Evolutionary conservation across 495 filamentous ascomycete species (phyloP).

Genomic region (Penicillium salamii): DNA sequence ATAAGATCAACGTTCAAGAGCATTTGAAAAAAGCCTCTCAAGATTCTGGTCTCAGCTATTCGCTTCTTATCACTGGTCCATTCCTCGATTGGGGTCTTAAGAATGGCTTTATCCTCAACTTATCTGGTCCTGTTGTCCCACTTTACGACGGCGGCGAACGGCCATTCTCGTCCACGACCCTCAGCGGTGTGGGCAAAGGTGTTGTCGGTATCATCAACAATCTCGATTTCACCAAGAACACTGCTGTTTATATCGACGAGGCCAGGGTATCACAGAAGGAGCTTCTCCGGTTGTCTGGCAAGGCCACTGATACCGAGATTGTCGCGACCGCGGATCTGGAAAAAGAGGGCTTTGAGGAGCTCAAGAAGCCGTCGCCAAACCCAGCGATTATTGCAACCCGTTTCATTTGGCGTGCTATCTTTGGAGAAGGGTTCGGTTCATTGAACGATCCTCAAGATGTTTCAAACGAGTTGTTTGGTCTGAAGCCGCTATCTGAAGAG

Average conservation of each 20-base stretch:
- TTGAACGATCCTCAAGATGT: slow-evolving; percentile 27
- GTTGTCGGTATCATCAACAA: slow-evolving; percentile 48
- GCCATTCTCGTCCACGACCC: slow-evolving; percentile 45
- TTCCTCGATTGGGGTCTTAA: slow-evolving; percentile 54
- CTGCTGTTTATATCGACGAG: slow-evolving; percentile 45
- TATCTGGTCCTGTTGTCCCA: slow-evolving; percentile 38
- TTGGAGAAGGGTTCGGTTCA: slow-evolving; percentile 42
- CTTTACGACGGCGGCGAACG: slow-evolving; percentile 55
- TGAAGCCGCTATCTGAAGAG: slow-evolving; percentile 28
- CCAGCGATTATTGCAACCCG: slow-evolving; percentile 35
- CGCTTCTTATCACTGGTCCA: slow-evolving; percentile 44
- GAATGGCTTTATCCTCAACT: slow-evolving; percentile 33
- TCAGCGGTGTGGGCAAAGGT: slow-evolving; percentile 45
- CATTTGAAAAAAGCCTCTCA: slow-evolving; percentile 43
- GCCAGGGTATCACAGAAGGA: slow-evolving; percentile 54
- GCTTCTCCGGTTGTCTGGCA: slow-evolving; percentile 47
- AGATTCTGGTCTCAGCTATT: slow-evolving; percentile 44
- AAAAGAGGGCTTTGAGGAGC: slow-evolving; percentile 39
- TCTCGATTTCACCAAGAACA: slow-evolving; percentile 53
- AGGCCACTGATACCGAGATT: slow-evolving; percentile 41
- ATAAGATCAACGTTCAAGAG: slow-evolving; percentile 49
- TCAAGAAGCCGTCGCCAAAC: slow-evolving; percentile 23
- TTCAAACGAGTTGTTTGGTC: slow-evolving; percentile 39
- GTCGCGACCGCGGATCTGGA: slow-evolving; percentile 40
- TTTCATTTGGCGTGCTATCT: slow-evolving; percentile 41